A percentile compares a stretch with the other conserved stretches of the same genome.
phyloP scores from a whole-genome alignment of 331 rosid species.

The Stylosanthes scabra region DNA sequence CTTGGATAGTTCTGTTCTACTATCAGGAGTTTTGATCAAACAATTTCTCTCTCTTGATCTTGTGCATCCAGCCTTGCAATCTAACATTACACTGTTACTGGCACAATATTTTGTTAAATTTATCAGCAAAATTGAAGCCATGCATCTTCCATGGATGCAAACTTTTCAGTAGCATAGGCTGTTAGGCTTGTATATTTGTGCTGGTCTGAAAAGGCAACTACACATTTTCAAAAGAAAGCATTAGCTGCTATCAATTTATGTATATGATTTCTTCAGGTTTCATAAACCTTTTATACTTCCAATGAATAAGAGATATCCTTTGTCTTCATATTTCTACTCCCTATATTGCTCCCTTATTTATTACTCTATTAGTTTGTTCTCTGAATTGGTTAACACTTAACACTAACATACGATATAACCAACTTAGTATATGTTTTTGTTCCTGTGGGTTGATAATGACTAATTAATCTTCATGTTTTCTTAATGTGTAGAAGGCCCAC shows the following conservation, averaged over 20 bases:
- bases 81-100: not conserved
- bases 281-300: not conserved
- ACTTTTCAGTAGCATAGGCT: not conserved
- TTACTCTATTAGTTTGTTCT: not conserved
- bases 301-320: not conserved
- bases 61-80: too few species aligned
- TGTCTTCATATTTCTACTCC: not conserved
- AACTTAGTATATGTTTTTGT: too few species aligned
- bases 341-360: not conserved
- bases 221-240: not conserved
- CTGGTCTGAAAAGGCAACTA: not conserved
- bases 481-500: constrained; percentile 60
- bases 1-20: constrained; percentile 16
- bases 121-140: not conserved
- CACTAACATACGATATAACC: not conserved
- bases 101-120: not conserved
- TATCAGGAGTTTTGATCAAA: not conserved
- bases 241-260: not conserved
- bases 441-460: constrained; percentile 4
- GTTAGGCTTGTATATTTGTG: constrained; percentile 9
- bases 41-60: not conserved
- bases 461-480: constrained; percentile 24
- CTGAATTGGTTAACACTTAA: constrained; percentile 1
- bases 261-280: not conserved
- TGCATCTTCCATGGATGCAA: not conserved